Evolutionary conservation across 2,329 filamentous ascomycete species (phyloP), one percentile per base, ranked within the genome.

Genomic region (Xenoacremonium recifei): DNA sequence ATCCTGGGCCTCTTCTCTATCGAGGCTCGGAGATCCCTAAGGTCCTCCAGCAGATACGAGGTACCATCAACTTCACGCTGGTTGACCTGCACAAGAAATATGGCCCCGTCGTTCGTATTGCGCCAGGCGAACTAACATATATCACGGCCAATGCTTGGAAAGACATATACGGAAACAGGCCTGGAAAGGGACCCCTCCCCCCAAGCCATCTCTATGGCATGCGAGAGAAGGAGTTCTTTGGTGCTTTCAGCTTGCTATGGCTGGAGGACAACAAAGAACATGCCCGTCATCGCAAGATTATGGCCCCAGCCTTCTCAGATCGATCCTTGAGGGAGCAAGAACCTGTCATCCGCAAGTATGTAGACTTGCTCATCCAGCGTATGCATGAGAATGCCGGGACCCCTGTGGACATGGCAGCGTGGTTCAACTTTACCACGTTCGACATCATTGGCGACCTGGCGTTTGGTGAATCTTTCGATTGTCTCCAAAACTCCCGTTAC

Each of bases 281-380:
- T 13, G n/a, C n/a, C n/a, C n/a, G n/a, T n/a, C n/a, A n/a, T 27
- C 32, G 54, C 4, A 40, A 41, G 7, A 16, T 46, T 4, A 40
- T 60, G 1, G 42, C 52, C 1, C 54, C 52, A 15, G 55, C 49
- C 7, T 62, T 62, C 41, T 50, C 48, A 7, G 56, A 54, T 19
- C 46, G 50, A 27, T 41, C 48, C 4, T 45, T 62, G 47, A 30
- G 48, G 9, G 48, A 48, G 2, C 59, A 63, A 44, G 48, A 61
- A 37, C 43, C 50, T 1, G 35, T 55, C 2, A 50, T 75, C 45
- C 56, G 62, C 40, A 46, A 49, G 0, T 70, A 73, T 47, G 63
- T 70, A 16, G 57, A 66, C 35, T 47, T 70, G 9, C 61, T 74
- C 25, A 58, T 73, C 20, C 7, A 27, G 23, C 23, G 23, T 27